Conservation (phyloP, 352 stramenopile species). For the Phytophthora cryptogea region DNA sequence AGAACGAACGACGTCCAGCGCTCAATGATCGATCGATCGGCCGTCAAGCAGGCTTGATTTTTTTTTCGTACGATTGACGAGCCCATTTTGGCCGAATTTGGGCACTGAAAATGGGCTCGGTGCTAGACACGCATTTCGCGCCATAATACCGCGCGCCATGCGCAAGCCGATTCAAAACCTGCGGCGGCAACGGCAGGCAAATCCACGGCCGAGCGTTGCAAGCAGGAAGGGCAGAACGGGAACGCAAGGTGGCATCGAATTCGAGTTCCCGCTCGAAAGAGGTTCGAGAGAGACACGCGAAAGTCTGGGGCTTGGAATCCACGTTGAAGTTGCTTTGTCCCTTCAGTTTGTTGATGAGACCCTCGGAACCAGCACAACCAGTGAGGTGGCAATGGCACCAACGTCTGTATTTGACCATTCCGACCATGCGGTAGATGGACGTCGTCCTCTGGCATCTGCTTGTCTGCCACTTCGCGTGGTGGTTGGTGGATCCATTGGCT, state of each 20-base stretch:
- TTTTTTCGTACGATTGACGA: neutral
- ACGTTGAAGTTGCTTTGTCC: neutral
- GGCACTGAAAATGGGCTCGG: neutral
- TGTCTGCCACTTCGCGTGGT: no score
- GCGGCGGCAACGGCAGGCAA: neutral
- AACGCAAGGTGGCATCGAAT: slow-evolving; percentile 10
- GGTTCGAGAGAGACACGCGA: neutral
- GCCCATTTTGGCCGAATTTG: neutral
- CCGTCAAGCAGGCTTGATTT: neutral
- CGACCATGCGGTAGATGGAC: no score
- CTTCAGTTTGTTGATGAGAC: neutral
- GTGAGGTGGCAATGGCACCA: neutral
- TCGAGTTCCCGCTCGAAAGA: neutral
- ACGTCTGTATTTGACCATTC: no score
- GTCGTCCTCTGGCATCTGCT: no score
- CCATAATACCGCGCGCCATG: slow-evolving; percentile 7
- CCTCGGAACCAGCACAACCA: neutral
- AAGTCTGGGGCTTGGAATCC: neutral
- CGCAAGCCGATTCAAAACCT: neutral
- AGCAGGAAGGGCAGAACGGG: neutral
- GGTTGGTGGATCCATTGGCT: no score
- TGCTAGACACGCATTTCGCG: slow-evolving; percentile 1
- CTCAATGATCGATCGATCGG: neutral
- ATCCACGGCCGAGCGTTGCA: neutral
- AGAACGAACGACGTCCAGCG: no score